Evolutionary conservation across 768 basidiomycete species (phyloP).

Genomic region (Dentipellis fragilis): DNA sequence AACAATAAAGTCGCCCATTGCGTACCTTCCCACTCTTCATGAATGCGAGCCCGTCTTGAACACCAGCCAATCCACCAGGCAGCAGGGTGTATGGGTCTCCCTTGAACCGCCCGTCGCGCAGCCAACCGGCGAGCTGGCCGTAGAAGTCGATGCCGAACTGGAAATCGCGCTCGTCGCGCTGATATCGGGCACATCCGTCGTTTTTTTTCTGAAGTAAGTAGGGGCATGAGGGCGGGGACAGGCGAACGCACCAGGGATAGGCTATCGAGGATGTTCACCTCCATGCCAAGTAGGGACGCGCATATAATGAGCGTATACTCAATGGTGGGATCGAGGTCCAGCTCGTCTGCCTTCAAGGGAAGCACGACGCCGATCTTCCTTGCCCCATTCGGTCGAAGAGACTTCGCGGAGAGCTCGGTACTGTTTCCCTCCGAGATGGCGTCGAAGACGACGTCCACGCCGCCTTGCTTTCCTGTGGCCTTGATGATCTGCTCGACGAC

Average conservation of each 20-base stretch:
- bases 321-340: neutral
- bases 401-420: neutral
- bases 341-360: neutral
- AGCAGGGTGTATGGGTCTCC: neutral
- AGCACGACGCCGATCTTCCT: neutral
- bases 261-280: neutral
- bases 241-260: neutral
- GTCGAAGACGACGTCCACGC: neutral
- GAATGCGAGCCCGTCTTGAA: neutral
- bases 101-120: neutral
- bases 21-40: neutral
- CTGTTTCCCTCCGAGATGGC: neutral
- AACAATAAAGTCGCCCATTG: too few relatives aligned
- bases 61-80: neutral
- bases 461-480: neutral
- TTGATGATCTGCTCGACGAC: constrained; percentile 1
- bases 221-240: too few relatives aligned
- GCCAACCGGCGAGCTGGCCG: neutral
- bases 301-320: neutral
- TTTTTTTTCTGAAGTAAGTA: too few relatives aligned
- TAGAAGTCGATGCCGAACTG: neutral
- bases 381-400: neutral
- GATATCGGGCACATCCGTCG: neutral
- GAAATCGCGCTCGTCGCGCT: neutral
- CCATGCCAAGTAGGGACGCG: neutral